phyloP scores from a whole-genome alignment of 2,329 filamentous ascomycete genomes.

The Mariannaea elegans region DNA sequence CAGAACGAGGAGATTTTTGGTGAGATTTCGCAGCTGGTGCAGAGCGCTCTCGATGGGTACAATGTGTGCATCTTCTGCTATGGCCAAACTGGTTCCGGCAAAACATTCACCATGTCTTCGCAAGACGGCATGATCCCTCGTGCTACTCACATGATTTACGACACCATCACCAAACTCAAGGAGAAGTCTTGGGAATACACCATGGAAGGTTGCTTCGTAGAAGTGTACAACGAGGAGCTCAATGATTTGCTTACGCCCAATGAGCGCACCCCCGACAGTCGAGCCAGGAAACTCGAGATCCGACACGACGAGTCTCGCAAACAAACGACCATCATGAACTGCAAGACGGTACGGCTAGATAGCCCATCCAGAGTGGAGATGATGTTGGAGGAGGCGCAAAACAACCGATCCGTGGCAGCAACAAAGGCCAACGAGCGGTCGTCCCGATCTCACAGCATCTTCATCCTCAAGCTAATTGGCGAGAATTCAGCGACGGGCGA shows the following conservation, averaged over 20 bases:
- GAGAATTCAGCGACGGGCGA: slow-evolving; percentile 80
- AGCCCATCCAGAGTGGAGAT: slow-evolving; percentile 81
- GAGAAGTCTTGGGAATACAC: slow-evolving; percentile 95
- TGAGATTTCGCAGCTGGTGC: slow-evolving; percentile 95
- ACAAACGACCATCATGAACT: slow-evolving; percentile 83
- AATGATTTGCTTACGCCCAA: slow-evolving; percentile 79
- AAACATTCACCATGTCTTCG: slow-evolving; percentile 96
- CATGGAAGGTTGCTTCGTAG: slow-evolving; percentile 94
- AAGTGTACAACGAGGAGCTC: slow-evolving; percentile 98
- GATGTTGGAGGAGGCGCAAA: slow-evolving; percentile 82
- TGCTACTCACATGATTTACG: slow-evolving; percentile 92
- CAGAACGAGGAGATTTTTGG: slow-evolving; percentile 90
- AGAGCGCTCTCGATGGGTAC: slow-evolving; percentile 95
- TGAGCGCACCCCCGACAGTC: slow-evolving; percentile 72
- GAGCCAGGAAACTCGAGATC: slow-evolving; percentile 85
- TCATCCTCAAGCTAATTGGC: slow-evolving; percentile 84
- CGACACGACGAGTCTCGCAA: slow-evolving; percentile 84
- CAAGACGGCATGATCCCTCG: slow-evolving; percentile 93
- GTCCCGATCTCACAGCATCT: slow-evolving; percentile 94
- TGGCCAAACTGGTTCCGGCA: slow-evolving; percentile 95
- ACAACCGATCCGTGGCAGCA: slow-evolving; percentile 90
- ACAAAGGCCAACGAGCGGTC: slow-evolving; percentile 98
- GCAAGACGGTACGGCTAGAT: slow-evolving; percentile 79
- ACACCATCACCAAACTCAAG: slow-evolving; percentile 81
- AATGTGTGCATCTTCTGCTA: slow-evolving; percentile 99